Base-by-base conservation (phyloP, 768 basidiomycete species). In the Lentinula lateritia region DNA sequence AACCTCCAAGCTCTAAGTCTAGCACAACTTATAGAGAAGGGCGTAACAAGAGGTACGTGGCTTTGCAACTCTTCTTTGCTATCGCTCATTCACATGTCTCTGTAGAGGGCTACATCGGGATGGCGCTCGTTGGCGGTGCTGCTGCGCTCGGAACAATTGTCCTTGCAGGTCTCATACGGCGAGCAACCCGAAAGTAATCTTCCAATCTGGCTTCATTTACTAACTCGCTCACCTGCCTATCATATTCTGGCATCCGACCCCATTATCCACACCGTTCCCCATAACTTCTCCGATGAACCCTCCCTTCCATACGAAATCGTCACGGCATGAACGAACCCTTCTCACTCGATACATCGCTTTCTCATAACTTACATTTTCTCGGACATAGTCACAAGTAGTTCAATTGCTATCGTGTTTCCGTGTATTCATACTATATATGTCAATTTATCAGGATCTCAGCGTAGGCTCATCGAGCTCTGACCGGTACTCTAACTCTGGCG, bases 81-180 rank as follows among this genome's bases (percentile, higher is more conserved):
- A 36, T 50, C 34, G 61, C 12, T 53, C 28, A 34, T 13, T 50
- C 39, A 20, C 36, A 54, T 65, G 58, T 52, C 28, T 36, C 8
- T 48, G 6, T 72, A 95, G 96, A 99, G 74, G 95, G 95, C n/a
- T 98, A 98, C 72, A 92, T 98, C 54, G 97, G 97, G 52, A 94
- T 99, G 89, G 97, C 95, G 13, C 80, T 99, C 46, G 93, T 88
- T 18, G 95, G 95, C 55, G 93, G 95, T 59, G 89, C 84, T 45
- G 94, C 92, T 13, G 95, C 96, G 13, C 68, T 96, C 20, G 91
- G 93, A 56, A 86, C 90, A 35, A 73, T 93, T 52, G 71, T 90
- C 61, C 61, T 93, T 60, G 89, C 91, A 71, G 77, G 84, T 76
- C 77, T 93, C 70, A 81, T 94, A 84, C 90, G 92, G 86, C 91